These are phyloP conservation scores for Thymus quinquecostatus DNA, from an alignment of 257 asterid species.

Conservation along the genomic window DNA sequence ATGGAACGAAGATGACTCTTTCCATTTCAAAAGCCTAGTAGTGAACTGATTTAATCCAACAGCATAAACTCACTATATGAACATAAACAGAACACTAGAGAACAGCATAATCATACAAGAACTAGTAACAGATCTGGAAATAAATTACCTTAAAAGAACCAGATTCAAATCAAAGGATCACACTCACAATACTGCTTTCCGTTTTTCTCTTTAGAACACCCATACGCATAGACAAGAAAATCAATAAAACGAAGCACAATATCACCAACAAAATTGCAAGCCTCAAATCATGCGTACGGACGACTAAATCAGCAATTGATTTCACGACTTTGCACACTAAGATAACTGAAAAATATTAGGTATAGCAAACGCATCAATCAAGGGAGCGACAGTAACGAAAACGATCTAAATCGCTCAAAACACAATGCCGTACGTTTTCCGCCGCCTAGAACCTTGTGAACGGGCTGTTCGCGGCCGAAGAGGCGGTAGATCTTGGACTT, in stretches of 20 bases:
- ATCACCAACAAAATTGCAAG: neutral
- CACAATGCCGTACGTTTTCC: slow-evolving; percentile 65
- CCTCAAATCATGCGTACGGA: neutral
- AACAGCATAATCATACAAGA: slow-evolving; percentile 18
- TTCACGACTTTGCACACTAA: neutral
- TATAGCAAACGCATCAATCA: slow-evolving; percentile 10
- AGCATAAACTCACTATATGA: slow-evolving; percentile 12
- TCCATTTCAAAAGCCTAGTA: neutral
- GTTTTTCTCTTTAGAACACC: neutral
- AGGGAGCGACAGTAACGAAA: slow-evolving; percentile 3
- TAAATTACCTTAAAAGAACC: slow-evolving; percentile 11
- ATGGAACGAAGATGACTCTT: neutral
- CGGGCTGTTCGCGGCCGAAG: slow-evolving; percentile 76
- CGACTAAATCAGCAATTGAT: neutral
- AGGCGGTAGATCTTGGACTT: slow-evolving; percentile 81
- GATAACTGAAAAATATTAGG: slow-evolving; percentile 7
- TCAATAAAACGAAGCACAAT: neutral
- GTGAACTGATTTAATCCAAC: neutral
- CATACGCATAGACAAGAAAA: neutral
- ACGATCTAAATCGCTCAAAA: slow-evolving; percentile 2
- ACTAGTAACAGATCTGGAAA: slow-evolving; percentile 19
- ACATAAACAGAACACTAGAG: neutral
- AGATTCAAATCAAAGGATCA: slow-evolving; percentile 7
- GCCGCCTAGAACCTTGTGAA: slow-evolving; percentile 80
- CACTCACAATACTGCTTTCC: neutral